Percentiles rank a stretch among this genome's conserved stretches.
Evolutionary conservation across 192 early-diverging fungal genomes (phyloP).

Genomic region (Spizellomyces sp.): DNA sequence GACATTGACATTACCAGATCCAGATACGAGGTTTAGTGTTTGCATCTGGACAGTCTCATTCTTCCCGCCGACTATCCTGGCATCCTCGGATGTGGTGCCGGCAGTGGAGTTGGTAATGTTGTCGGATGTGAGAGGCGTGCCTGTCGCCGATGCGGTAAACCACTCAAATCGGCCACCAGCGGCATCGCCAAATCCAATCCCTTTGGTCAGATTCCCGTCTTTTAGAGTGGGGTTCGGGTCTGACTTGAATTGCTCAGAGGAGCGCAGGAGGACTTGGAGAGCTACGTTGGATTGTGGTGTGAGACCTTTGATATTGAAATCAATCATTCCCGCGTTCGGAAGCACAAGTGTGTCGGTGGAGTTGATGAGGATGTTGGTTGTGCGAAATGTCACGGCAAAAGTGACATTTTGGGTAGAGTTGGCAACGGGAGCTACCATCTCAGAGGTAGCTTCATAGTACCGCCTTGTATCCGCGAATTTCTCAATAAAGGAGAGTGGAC

Average conservation of each 20-base stretch:
- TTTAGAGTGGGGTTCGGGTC: slow-evolving; percentile 5
- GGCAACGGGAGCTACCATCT: background rate
- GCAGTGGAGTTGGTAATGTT: background rate
- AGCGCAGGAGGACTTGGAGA: background rate
- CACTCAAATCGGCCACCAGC: slow-evolving; percentile 16
- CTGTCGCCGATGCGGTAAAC: background rate
- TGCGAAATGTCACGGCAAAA: slow-evolving; percentile 1
- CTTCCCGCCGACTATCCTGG: background rate
- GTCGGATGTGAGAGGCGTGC: background rate
- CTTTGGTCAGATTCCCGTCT: slow-evolving; percentile 8
- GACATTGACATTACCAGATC: background rate
- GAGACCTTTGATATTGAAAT: slow-evolving; percentile 7
- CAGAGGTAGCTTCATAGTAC: slow-evolving; percentile 4
- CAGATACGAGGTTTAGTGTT: background rate
- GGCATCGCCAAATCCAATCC: slow-evolving; percentile 5
- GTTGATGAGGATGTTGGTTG: slow-evolving; percentile 8
- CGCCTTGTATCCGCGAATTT: background rate
- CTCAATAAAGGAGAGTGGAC: background rate
- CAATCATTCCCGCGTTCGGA: slow-evolving; percentile 5
- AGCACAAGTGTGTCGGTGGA: slow-evolving; percentile 2
- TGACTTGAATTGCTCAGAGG: slow-evolving; percentile 5
- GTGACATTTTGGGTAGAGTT: background rate
- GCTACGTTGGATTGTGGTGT: background rate
- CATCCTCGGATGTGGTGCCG: slow-evolving; percentile 9
- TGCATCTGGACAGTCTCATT: slow-evolving; percentile 4